phyloP scores from a whole-genome alignment of 768 basidiomycete species.

The Suillus subaureus region DNA sequence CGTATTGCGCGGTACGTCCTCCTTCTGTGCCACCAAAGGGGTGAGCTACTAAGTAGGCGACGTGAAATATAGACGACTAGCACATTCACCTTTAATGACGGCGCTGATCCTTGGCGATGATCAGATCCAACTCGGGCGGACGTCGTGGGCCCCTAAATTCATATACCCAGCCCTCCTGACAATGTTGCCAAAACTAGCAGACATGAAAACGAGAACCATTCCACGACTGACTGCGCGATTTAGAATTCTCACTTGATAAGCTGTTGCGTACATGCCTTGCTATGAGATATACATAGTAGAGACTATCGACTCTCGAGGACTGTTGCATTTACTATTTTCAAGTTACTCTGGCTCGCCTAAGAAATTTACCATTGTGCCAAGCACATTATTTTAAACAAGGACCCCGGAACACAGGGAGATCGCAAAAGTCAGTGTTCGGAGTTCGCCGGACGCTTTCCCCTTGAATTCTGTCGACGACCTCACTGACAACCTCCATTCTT shows the following conservation, averaged over 20 bases:
- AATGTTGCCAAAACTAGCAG: not conserved
- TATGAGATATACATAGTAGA: not conserved
- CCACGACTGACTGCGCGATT: not conserved
- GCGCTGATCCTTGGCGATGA: not conserved
- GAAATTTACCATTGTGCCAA: not conserved
- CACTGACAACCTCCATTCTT: slow-evolving; percentile 27
- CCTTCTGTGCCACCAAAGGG: not conserved
- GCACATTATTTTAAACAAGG: not conserved
- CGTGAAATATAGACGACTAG: not conserved
- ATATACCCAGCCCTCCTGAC: not conserved
- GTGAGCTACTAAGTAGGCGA: not conserved
- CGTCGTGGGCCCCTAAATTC: not conserved
- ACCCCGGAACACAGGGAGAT: not conserved
- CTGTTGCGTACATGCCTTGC: not conserved
- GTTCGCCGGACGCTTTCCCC: not conserved
- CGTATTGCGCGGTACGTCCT: not conserved
- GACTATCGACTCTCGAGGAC: not conserved
- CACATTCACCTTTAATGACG: not conserved
- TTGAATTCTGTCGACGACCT: slow-evolving; percentile 29
- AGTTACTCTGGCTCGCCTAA: not conserved
- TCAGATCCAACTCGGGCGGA: not conserved
- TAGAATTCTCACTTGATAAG: not conserved
- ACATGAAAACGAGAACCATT: not conserved
- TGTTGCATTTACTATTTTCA: not conserved
- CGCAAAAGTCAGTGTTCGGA: not conserved